These are phyloP conservation scores for Didymella exigua DNA, from an alignment of 2,329 filamentous ascomycete genomes.

Conservation along the genomic window DNA sequence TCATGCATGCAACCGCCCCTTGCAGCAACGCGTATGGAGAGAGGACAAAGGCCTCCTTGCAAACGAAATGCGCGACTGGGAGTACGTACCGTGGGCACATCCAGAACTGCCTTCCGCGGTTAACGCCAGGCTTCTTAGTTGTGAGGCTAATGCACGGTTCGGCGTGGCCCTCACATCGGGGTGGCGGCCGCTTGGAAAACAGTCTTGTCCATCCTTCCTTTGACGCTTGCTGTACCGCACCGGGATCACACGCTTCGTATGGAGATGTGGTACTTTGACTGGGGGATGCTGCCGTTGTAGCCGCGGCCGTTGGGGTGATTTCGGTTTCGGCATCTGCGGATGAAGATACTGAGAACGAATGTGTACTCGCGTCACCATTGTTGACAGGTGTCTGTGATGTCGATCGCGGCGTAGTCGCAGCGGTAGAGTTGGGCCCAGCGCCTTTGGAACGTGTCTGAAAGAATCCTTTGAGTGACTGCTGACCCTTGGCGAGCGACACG, in stretches of 20 bases:
- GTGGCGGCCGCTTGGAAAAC: conserved; percentile 74
- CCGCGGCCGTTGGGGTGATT: conserved; percentile 6
- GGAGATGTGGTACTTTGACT: conserved; percentile 3
- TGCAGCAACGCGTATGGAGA: too few species aligned
- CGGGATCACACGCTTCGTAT: conserved; percentile 30
- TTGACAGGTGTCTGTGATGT: conserved; percentile 1
- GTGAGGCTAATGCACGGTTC: conserved; percentile 83
- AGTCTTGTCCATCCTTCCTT: conserved; percentile 88
- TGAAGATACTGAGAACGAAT: neutral
- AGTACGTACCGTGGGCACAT: conserved; percentile 66
- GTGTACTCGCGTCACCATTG: neutral
- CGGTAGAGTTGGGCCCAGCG: conserved; percentile 5
- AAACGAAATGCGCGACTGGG: neutral
- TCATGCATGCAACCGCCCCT: too few species aligned
- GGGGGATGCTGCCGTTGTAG: conserved; percentile 5
- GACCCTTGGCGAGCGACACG: conserved; percentile 51
- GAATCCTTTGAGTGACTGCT: conserved; percentile 75
- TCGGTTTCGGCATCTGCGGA: conserved; percentile 6
- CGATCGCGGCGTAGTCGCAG: conserved; percentile 7
- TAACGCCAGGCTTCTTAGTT: conserved; percentile 89
- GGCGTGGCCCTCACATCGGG: conserved; percentile 79
- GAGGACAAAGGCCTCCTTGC: conserved; percentile 1
- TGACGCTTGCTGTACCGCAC: conserved; percentile 60
- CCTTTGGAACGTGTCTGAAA: conserved; percentile 58
- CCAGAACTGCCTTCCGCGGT: conserved; percentile 72